Evolutionary conservation across 371 early-diverging fungal genomes (phyloP), one percentile per base, ranked within the genome.

Genomic region (Mycotypha africana): DNA sequence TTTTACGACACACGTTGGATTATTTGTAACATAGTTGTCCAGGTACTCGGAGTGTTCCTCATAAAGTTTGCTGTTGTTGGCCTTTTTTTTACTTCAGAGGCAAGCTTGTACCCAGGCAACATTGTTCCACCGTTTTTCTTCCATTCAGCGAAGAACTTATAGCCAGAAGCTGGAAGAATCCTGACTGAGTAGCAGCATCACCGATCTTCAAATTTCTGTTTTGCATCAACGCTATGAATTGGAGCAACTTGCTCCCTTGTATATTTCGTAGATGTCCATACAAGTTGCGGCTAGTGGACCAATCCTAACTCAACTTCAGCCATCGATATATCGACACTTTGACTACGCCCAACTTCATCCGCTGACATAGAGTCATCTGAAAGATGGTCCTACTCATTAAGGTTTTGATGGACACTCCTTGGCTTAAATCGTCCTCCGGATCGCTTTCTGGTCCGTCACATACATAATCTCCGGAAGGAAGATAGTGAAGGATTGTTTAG

Each of bases 241-340:
- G 26, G n/a, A 49, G 43, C 38, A 24, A 43, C 31, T 23, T 49
- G 38, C 4, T 32, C 36, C 31, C 43, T 37, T 34, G 36, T 49
- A 49, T 49, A 43, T 24, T 49, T 49, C 30, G 38, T 32, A 16
- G 43, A 43, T 37, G 43, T 37, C 50, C 32, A 49, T 37, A 49
- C 24, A 42, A 43, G 36, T 0, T n/a, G 1, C 39, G 43, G 43
- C 24, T 23, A n/a, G 4, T n/a, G 34, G 4, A 33, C 15, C n/a
- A 33, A 5, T 11, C 34, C 34, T 33, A 39, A 33, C 23, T 47
- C 40, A 47, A 47, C 16, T 34, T 40, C 34, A 28, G 39, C 48
- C 20, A 40, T 47, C 14, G 33, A 39, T 21, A 23, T 40, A 23
- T 37, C 35, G 23, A 37, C 34, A 47, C 19, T 37, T 40, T 34